Percentiles rank a stretch among this genome's conserved stretches.
phyloP scores from a whole-genome alignment of 1,139 yeast genomes.

The Sugiyamaella paludigena region DNA sequence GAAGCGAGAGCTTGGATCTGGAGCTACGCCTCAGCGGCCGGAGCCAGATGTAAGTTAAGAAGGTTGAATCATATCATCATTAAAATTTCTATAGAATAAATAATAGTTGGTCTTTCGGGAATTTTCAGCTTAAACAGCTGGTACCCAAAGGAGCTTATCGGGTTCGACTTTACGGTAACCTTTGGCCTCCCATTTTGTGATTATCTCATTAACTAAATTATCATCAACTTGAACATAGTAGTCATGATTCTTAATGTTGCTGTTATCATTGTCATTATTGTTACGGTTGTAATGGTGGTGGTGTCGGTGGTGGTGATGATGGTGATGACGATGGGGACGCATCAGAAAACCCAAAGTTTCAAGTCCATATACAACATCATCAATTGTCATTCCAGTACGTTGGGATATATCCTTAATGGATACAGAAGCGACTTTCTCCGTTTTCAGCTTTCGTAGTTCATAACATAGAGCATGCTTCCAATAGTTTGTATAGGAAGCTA shows the following conservation, averaged over 20 bases:
- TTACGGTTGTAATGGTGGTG: neutral
- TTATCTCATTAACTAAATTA: constrained; percentile 44
- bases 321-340: neutral
- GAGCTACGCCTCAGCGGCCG: constrained; percentile 11
- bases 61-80: neutral
- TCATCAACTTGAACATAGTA: constrained; percentile 59
- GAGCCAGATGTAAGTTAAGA: neutral
- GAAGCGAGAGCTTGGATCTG: constrained; percentile 7
- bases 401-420: constrained; percentile 62
- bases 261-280: too few species aligned
- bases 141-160: constrained; percentile 16
- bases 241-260: constrained; percentile 15
- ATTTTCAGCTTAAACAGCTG: neutral
- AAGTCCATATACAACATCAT: constrained; percentile 83
- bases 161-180: constrained; percentile 50
- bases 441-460: constrained; percentile 42
- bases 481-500: constrained; percentile 79
- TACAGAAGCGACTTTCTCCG: constrained; percentile 31
- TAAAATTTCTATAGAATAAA: constrained; percentile 1
- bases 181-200: constrained; percentile 56
- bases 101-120: neutral
- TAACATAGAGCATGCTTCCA: constrained; percentile 73
- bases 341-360: constrained; percentile 70
- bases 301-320: constrained; percentile 32
- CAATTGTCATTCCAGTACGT: constrained; percentile 74